A percentile compares a stretch with the other conserved stretches of the same genome.
phyloP scores from a whole-genome alignment of 2,329 filamentous ascomycete genomes.

The Monilinia aucupariae region DNA sequence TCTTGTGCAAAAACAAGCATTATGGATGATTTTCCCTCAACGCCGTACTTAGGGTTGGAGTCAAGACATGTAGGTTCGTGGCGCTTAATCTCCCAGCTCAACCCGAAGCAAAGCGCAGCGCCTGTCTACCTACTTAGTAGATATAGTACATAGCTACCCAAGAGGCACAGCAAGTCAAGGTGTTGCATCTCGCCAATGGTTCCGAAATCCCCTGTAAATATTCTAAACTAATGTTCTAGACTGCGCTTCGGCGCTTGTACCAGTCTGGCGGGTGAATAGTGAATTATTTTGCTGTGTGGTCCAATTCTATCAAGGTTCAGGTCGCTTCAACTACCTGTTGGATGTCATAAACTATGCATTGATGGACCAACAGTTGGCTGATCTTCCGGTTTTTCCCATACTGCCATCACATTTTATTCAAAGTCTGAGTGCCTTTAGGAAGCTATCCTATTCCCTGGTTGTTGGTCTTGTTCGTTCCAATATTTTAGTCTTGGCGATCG shows the following conservation, averaged over 20 bases:
- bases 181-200: neutral
- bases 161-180: neutral
- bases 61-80: conserved; percentile 9
- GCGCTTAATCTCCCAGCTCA: conserved; percentile 10
- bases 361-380: neutral
- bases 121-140: neutral
- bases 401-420: neutral
- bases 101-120: neutral
- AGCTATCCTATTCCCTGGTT: neutral
- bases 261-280: neutral
- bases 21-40: neutral
- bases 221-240: neutral
- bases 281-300: neutral
- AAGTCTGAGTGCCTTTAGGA: neutral
- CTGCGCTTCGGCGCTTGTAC: conserved; percentile 9
- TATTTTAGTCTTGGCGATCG: neutral
- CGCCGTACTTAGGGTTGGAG: neutral
- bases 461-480: neutral
- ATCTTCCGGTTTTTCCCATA: neutral
- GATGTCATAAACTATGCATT: neutral
- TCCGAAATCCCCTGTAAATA: neutral
- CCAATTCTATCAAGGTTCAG: neutral
- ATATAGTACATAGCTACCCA: neutral
- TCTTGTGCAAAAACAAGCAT: neutral
- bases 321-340: neutral